Evolutionary conservation across 371 early-diverging fungal species (phyloP), one percentile per base, ranked within the genome.

Genomic region (Mortierella polycephala): DNA sequence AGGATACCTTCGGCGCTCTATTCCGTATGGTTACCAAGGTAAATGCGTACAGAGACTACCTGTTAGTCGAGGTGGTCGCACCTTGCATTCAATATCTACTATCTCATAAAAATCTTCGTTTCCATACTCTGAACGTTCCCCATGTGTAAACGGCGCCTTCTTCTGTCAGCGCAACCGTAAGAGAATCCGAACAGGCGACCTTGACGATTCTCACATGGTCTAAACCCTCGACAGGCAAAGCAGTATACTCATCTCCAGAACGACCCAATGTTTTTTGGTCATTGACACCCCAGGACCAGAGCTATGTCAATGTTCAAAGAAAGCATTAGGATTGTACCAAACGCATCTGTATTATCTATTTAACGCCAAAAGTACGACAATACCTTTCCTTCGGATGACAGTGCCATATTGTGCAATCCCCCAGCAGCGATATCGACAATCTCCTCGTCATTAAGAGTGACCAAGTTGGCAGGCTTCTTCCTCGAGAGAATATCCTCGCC

Each of bases 281-380:
- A 82, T 99, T 99, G 87, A 98, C 96, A 4, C 99, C 99, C 99
- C 99, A 99, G 51, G 96, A 90, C 85, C 86, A 93, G 30, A 95
- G 80, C 87, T 90, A 73, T n/a, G 3, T 5, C 21, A 21, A 21
- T 40, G 12, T 13, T 30, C 21, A 45, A 20, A 42, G 21, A 18
- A 46, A 44, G 59, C 37, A 6, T 23, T 49, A 9, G 16, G 9
- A 45, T 16, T 18, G 41, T n/a, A 51, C 2, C 8, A 20, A 13
- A 42, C 47, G 10, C 16, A 7, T 40, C n/a, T 46, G 30, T 30
- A 30, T 4, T 30, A 30, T 30, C 30, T 4, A 49, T 2, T 18
- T 20, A 55, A 5, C 10, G 10, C 21, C 8, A 18, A n/a, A 46
- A 9, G 18, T 45, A 51, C 9, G 44, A 10, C 42, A 16, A 18